phyloP scores from a whole-genome alignment of 768 basidiomycete species.

The Russula sp. region DNA sequence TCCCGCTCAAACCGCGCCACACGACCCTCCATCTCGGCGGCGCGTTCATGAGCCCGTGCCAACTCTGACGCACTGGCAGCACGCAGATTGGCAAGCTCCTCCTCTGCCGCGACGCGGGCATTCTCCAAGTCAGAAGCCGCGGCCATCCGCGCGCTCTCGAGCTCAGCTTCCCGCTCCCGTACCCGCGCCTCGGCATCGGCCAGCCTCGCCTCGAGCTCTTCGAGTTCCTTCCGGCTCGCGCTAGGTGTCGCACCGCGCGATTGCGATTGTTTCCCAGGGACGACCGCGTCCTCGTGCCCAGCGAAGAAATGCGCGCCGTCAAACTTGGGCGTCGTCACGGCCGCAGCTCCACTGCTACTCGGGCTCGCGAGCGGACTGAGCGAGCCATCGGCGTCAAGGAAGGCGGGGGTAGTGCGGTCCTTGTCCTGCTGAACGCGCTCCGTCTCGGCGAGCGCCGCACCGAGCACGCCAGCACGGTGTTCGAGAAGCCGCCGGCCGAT shows the following conservation, averaged over 20 bases:
- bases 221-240: slow-evolving; percentile 37
- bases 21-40: slow-evolving; percentile 32
- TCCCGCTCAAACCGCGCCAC: slow-evolving; percentile 38
- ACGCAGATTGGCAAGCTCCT: neutral
- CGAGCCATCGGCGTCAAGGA: slow-evolving; percentile 30
- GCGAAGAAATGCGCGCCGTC: slow-evolving; percentile 83
- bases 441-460: slow-evolving; percentile 42
- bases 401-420: slow-evolving; percentile 43
- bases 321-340: slow-evolving; percentile 45
- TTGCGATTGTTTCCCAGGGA: slow-evolving; percentile 34
- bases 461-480: slow-evolving; percentile 78
- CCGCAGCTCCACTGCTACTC: slow-evolving; percentile 24
- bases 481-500: slow-evolving; percentile 60
- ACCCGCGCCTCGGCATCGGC: slow-evolving; percentile 48
- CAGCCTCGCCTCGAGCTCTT: slow-evolving; percentile 59
- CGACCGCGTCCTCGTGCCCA: slow-evolving; percentile 62
- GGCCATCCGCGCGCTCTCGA: slow-evolving; percentile 37
- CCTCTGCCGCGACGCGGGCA: slow-evolving; percentile 42
- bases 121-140: slow-evolving; percentile 41
- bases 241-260: slow-evolving; percentile 16
- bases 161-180: slow-evolving; percentile 47
- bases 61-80: neutral
- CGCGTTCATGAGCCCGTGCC: neutral
- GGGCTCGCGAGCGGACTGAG: slow-evolving; percentile 29
- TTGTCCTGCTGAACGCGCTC: slow-evolving; percentile 27